These are phyloP conservation scores for Penicillium sp. DNA, from an alignment of 2,329 filamentous ascomycete genomes.

Conservation along the genomic window DNA sequence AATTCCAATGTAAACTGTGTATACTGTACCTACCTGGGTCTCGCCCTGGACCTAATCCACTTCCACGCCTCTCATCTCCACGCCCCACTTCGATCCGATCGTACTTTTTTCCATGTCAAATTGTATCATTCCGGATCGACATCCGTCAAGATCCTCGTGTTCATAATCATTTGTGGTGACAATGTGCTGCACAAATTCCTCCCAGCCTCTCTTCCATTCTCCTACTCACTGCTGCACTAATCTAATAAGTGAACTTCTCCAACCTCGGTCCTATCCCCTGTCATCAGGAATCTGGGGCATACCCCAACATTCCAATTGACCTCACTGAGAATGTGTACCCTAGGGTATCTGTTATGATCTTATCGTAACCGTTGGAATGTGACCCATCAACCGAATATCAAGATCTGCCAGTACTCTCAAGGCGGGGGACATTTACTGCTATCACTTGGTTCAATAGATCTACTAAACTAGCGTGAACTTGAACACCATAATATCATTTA, in stretches of 20 bases:
- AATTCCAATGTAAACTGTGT: too few relatives aligned
- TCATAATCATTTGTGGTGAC: too few relatives aligned
- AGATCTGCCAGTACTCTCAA: not conserved
- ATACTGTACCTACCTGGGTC: too few relatives aligned
- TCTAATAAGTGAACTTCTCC: too few relatives aligned
- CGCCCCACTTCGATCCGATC: slow-evolving; percentile 9
- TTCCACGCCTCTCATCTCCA: not conserved
- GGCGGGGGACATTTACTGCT: too few relatives aligned
- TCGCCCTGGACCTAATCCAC: not conserved
- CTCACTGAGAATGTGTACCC: not conserved
- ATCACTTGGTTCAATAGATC: too few relatives aligned
- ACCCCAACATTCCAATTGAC: slow-evolving; percentile 5
- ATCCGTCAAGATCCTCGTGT: too few relatives aligned
- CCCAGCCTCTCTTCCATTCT: too few relatives aligned
- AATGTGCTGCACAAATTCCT: too few relatives aligned
- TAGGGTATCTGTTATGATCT: not conserved
- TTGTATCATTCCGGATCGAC: not conserved
- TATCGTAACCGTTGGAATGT: not conserved
- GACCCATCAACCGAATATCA: not conserved
- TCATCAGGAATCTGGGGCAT: slow-evolving; percentile 9
- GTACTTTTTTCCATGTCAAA: not conserved
- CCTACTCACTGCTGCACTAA: too few relatives aligned
- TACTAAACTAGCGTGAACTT: too few relatives aligned
- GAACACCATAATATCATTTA: too few relatives aligned
- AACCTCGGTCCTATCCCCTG: not conserved